phyloP scores from a whole-genome alignment of 495 filamentous ascomycete genomes.

The Penicillium cataractarum region DNA sequence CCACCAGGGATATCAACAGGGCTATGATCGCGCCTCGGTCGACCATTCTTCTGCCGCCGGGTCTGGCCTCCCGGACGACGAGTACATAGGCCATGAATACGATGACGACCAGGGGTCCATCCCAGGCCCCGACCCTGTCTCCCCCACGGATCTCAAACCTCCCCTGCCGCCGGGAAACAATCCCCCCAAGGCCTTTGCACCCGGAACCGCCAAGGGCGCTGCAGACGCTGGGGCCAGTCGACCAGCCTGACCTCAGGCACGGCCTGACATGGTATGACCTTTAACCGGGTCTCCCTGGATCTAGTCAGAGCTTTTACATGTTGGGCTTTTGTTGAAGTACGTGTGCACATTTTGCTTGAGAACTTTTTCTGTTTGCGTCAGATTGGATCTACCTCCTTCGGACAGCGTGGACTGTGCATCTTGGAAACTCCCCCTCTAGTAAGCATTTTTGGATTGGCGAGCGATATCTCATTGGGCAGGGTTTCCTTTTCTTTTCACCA shows the following conservation, averaged over 20 bases:
- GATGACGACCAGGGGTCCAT: constrained; percentile 51
- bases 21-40: constrained; percentile 48
- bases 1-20: constrained; percentile 47
- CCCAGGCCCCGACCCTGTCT: constrained; percentile 36
- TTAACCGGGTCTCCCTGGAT: neutral
- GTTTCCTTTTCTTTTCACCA: constrained; percentile 9
- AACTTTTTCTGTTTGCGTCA: neutral
- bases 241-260: constrained; percentile 38
- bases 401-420: constrained; percentile 24
- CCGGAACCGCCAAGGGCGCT: constrained; percentile 25
- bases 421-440: constrained; percentile 33
- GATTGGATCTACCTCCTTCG: constrained; percentile 12
- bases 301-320: neutral
- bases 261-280: neutral
- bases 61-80: constrained; percentile 54
- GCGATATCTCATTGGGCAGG: constrained; percentile 23
- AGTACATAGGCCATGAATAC: constrained; percentile 57
- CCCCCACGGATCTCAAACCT: constrained; percentile 39
- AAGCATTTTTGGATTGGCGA: constrained; percentile 26
- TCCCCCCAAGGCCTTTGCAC: constrained; percentile 28
- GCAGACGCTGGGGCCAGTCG: constrained; percentile 39
- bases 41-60: constrained; percentile 49
- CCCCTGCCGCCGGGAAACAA: constrained; percentile 35
- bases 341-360: neutral
- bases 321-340: neutral